Evolutionary conservation across 495 filamentous ascomycete species (phyloP).

Genomic region (Trichocladium antarcticum): DNA sequence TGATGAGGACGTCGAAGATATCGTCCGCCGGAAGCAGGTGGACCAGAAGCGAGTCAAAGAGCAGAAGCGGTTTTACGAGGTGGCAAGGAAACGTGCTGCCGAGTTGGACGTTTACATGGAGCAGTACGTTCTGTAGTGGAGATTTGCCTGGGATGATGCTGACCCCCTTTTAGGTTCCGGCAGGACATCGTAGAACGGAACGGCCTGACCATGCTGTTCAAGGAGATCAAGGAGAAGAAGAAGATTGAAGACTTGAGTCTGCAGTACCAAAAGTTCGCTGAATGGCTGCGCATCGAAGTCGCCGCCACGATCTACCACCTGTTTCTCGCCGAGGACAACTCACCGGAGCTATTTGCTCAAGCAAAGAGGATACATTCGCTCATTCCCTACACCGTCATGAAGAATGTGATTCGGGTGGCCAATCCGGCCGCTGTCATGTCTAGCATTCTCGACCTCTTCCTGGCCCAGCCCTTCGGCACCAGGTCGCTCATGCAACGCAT

Average conservation of each 20-base stretch:
- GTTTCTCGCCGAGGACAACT: conserved; percentile 96
- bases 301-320: conserved; percentile 94
- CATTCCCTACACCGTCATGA: conserved; percentile 82
- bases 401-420: conserved; percentile 91
- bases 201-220: conserved; percentile 85
- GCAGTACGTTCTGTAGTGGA: conserved; percentile 44
- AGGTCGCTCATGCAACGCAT: conserved; percentile 86
- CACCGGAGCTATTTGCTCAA: conserved; percentile 88
- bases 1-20: conserved; percentile 74
- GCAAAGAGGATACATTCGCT: conserved; percentile 86
- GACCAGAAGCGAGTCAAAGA: conserved; percentile 84
- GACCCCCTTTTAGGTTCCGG: conserved; percentile 33
- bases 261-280: conserved; percentile 95
- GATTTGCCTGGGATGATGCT: background rate
- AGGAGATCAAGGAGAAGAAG: conserved; percentile 79
- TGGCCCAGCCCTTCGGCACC: conserved; percentile 87
- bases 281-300: conserved; percentile 96
- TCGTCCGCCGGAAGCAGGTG: conserved; percentile 64
- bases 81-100: conserved; percentile 77
- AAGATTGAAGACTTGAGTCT: conserved; percentile 77
- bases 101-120: conserved; percentile 98
- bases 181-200: conserved; percentile 52
- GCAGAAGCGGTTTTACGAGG: conserved; percentile 88
- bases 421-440: conserved; percentile 96
- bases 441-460: conserved; percentile 81